Evolutionary conservation across 2,329 filamentous ascomycete genomes (phyloP), one percentile per base, ranked within the genome.

Genomic region (Paecilomyces fulvus): DNA sequence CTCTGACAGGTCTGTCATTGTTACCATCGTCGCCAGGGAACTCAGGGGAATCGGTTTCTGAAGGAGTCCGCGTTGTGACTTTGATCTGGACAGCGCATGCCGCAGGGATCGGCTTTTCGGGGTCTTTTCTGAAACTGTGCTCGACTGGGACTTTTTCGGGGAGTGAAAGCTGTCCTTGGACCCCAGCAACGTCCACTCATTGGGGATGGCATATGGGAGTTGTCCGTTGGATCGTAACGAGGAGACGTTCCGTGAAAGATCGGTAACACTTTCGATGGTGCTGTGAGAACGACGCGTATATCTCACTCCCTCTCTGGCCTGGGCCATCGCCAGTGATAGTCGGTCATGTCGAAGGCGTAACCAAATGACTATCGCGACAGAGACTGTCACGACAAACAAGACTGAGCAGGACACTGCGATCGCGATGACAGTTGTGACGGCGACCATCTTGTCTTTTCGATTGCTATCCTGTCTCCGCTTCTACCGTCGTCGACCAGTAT

Each of bases 291-390:
- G 59, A 20, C 62, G 60, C 25, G 28, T 57, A 50, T 60, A 62
- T 17, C 57, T n/a, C 31, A 53, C 30, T 20, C 66, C 63, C 12
- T 64, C 60, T 6, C 61, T 61, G 20, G 65, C 58, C 8, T 65
- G 59, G 10, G 65, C 59, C 23, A 70, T 54, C 17, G 62, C 61
- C 51, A 68, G 56, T 21, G 66, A 65, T 56, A 67, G 64, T 10
- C 69, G 65, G 20, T 70, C 65, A 55, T 70, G 70, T 55, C 70
- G 68, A 25, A 68, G 61, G 57, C 69, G 66, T 30, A 72, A 60
- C 70, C 70, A 73, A 23, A 70, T 62, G 7, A 72, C 62, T 25
- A 70, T 66, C 6, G 61, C 64, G 10, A 70, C 64, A 28, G 68
- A 65, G n/a, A 63, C 65, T 30, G 61, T 59, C 25, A 71, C 66